These are phyloP conservation scores for Beauveria sp. DNA, from an alignment of 2,329 filamentous ascomycete genomes.

Conservation along the genomic window DNA sequence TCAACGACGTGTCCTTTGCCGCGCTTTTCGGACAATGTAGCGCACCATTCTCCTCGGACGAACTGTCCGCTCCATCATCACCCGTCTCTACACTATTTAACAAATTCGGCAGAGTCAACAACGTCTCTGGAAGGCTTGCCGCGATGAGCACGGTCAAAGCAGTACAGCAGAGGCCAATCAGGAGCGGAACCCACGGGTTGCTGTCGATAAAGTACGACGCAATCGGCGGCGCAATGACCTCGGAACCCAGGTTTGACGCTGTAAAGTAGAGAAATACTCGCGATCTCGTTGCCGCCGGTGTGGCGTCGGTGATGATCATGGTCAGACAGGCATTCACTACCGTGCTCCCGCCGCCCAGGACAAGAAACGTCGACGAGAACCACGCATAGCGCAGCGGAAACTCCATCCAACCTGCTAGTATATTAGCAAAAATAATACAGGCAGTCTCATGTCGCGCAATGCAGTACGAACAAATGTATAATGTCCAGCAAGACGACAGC, in stretches of 20 bases:
- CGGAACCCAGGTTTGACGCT: slow-evolving; percentile 67
- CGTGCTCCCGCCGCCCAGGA: slow-evolving; percentile 4
- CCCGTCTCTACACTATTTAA: neutral
- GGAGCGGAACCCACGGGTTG: slow-evolving; percentile 2
- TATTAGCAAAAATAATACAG: neutral
- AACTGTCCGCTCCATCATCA: too few species aligned
- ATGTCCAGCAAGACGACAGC: neutral
- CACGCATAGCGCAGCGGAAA: slow-evolving; percentile 1
- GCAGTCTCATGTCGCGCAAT: too few species aligned
- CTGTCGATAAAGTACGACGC: slow-evolving; percentile 10
- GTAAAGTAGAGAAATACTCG: slow-evolving; percentile 70
- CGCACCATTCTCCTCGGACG: neutral
- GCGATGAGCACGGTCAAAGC: neutral
- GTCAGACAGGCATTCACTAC: slow-evolving; percentile 4
- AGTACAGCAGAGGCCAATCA: slow-evolving; percentile 1
- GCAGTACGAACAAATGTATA: slow-evolving; percentile 1
- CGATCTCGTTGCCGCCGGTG: neutral
- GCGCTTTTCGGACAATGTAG: neutral
- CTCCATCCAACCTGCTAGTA: slow-evolving; percentile 1
- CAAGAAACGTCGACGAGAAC: slow-evolving; percentile 5
- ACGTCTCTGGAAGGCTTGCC: neutral
- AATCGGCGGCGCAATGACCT: slow-evolving; percentile 7
- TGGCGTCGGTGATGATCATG: slow-evolving; percentile 9
- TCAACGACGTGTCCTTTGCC: neutral
- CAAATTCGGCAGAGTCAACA: neutral